These are phyloP conservation scores for Fraxinus latifolia DNA, from an alignment of 305 asterid species.

Conservation along the genomic window DNA sequence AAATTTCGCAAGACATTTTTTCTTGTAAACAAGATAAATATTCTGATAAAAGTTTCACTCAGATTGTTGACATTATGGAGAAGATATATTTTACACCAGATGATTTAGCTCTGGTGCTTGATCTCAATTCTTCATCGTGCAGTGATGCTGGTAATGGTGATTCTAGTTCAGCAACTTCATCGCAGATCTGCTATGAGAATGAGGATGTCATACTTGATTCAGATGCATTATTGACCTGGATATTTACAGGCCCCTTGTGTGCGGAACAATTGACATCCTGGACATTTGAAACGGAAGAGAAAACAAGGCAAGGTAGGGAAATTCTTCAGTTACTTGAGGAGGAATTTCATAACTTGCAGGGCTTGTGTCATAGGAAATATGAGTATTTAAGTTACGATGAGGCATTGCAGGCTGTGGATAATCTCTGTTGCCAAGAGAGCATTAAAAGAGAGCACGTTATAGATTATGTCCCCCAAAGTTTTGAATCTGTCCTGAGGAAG, in stretches of 20 bases:
- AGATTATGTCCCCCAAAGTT: conserved; percentile 55
- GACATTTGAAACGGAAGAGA: conserved; percentile 63
- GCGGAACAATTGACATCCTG: conserved; percentile 66
- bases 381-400: conserved; percentile 82
- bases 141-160: conserved; percentile 33
- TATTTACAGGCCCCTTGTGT: conserved; percentile 68
- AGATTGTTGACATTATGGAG: conserved; percentile 51
- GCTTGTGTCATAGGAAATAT: conserved; percentile 74
- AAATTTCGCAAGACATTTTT: conserved; percentile 72
- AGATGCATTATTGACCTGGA: conserved; percentile 83
- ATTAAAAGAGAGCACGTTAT: conserved; percentile 63
- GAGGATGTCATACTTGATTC: conserved; percentile 56
- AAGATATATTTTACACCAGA: conserved; percentile 63
- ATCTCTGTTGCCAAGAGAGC: conserved; percentile 78
- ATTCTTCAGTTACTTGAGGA: conserved; percentile 75
- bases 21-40: conserved; percentile 65
- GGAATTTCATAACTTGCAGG: conserved; percentile 73
- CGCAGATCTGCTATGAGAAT: conserved; percentile 41
- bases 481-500: conserved; percentile 66
- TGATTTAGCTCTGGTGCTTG: conserved; percentile 60
- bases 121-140: conserved; percentile 32
- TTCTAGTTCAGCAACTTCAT: conserved; percentile 33
- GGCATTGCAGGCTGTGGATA: conserved; percentile 83
- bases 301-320: conserved; percentile 61
- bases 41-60: conserved; percentile 51